Evolutionary conservation across 2,329 filamentous ascomycete genomes (phyloP).

Genomic region (Thielaviopsis punctulata): DNA sequence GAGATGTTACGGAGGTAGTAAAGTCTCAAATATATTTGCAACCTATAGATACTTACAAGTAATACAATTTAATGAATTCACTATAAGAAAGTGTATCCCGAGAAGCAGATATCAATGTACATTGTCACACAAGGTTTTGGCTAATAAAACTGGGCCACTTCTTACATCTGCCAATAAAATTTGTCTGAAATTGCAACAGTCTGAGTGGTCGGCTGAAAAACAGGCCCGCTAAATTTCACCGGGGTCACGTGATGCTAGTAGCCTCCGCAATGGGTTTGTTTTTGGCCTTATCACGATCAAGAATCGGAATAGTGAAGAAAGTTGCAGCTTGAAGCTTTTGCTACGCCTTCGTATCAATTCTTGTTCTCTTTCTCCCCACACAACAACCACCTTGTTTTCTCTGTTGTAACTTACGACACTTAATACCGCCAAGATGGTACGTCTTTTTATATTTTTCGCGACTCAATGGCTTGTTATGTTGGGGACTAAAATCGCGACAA

Average conservation of each 20-base stretch:
- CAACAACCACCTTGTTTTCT: background rate
- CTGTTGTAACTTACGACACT: slow-evolving; percentile 1
- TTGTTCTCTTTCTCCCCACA: background rate
- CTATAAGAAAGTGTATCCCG: too few relatives aligned
- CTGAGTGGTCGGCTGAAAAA: background rate
- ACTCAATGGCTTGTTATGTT: background rate
- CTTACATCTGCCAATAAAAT: background rate
- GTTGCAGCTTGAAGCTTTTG: slow-evolving; percentile 1
- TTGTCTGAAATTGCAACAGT: background rate
- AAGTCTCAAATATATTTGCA: too few relatives aligned
- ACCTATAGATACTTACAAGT: background rate
- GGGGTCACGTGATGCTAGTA: background rate
- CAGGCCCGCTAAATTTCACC: background rate
- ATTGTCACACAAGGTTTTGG: background rate
- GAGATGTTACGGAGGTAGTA: too few relatives aligned
- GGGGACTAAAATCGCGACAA: background rate
- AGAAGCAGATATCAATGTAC: too few relatives aligned
- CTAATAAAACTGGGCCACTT: background rate
- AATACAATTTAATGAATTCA: background rate
- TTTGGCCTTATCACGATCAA: slow-evolving; percentile 4
- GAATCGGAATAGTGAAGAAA: slow-evolving; percentile 6
- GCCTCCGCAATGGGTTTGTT: slow-evolving; percentile 3
- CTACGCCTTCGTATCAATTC: background rate
- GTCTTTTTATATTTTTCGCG: slow-evolving; percentile 19
- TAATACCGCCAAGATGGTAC: slow-evolving; percentile 8